A percentile compares a stretch with the other conserved stretches of the same genome.
phyloP scores from a whole-genome alignment of 495 filamentous ascomycete genomes.

The Oidiodendron maius region DNA sequence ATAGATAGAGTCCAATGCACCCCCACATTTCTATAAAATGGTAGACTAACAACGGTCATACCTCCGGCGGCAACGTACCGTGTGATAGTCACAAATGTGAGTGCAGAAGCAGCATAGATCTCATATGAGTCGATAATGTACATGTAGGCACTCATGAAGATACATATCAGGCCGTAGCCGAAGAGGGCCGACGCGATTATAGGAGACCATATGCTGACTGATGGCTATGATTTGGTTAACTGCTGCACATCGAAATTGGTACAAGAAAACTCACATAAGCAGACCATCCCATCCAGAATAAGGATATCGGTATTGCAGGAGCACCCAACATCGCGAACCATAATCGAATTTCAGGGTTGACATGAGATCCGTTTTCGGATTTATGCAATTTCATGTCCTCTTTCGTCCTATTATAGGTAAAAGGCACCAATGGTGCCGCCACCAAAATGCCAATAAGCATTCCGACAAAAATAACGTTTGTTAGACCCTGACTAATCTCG shows the following conservation, averaged over 20 bases:
- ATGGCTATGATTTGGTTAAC: constrained; percentile 11
- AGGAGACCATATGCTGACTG: constrained; percentile 50
- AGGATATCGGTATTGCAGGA: constrained; percentile 44
- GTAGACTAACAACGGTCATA: constrained; percentile 25
- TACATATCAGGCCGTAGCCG: constrained; percentile 55
- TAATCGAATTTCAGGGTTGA: constrained; percentile 49
- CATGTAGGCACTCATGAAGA: constrained; percentile 56
- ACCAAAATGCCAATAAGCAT: constrained; percentile 50
- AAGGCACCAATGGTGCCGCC: constrained; percentile 39
- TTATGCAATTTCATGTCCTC: constrained; percentile 30
- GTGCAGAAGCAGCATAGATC: constrained; percentile 55
- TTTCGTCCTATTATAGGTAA: constrained; percentile 50
- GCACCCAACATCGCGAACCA: constrained; percentile 51
- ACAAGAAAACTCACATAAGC: constrained; percentile 23
- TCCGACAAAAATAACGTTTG: constrained; percentile 51
- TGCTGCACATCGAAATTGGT: too few species aligned
- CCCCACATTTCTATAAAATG: constrained; percentile 45
- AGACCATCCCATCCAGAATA: constrained; percentile 62
- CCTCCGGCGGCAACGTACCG: constrained; percentile 35
- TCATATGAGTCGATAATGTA: constrained; percentile 65
- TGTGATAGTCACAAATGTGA: constrained; percentile 47
- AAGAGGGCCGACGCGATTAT: constrained; percentile 43
- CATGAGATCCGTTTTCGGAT: constrained; percentile 14
- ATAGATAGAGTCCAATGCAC: constrained; percentile 52
- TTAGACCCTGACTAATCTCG: constrained; percentile 44